phyloP scores from a whole-genome alignment of 2,329 filamentous ascomycete species.

The Pseudopithomyces chartarum region DNA sequence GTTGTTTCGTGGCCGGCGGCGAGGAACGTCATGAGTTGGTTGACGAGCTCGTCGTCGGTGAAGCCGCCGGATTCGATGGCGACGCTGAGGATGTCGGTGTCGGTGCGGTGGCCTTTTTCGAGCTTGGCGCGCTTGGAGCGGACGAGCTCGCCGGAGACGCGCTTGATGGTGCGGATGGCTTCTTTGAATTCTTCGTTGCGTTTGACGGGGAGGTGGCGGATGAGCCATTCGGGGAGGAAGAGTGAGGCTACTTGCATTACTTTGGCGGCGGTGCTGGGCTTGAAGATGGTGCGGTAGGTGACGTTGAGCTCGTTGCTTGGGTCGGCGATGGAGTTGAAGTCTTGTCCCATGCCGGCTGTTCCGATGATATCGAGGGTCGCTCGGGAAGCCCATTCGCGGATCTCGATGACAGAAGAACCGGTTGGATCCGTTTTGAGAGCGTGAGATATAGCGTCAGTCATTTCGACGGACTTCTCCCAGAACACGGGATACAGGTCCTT shows the following conservation, averaged over 20 bases:
- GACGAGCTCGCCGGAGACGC: conserved; percentile 71
- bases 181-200: conserved; percentile 60
- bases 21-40: conserved; percentile 90
- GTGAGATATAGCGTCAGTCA: conserved; percentile 42
- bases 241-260: conserved; percentile 63
- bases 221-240: conserved; percentile 67
- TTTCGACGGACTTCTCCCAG: conserved; percentile 54
- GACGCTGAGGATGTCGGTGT: conserved; percentile 78
- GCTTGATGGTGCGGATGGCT: conserved; percentile 52
- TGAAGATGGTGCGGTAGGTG: conserved; percentile 58
- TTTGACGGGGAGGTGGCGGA: conserved; percentile 68
- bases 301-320: conserved; percentile 58
- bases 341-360: conserved; percentile 60
- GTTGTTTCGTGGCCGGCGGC: conserved; percentile 69
- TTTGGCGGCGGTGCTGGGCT: conserved; percentile 55
- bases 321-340: conserved; percentile 59
- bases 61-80: conserved; percentile 78
- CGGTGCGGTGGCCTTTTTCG: conserved; percentile 50
- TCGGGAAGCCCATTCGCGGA: conserved; percentile 54
- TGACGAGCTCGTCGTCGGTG: conserved; percentile 77
- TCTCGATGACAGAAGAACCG: conserved; percentile 47
- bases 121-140: conserved; percentile 68
- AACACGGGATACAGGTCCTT: conserved; percentile 57
- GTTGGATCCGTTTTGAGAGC: conserved; percentile 27
- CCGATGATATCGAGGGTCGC: conserved; percentile 65